A percentile compares a stretch with the other conserved stretches of the same genome.
Evolutionary conservation across 192 early-diverging fungal species (phyloP).

Genomic region (Spizellomyces punctatus): DNA sequence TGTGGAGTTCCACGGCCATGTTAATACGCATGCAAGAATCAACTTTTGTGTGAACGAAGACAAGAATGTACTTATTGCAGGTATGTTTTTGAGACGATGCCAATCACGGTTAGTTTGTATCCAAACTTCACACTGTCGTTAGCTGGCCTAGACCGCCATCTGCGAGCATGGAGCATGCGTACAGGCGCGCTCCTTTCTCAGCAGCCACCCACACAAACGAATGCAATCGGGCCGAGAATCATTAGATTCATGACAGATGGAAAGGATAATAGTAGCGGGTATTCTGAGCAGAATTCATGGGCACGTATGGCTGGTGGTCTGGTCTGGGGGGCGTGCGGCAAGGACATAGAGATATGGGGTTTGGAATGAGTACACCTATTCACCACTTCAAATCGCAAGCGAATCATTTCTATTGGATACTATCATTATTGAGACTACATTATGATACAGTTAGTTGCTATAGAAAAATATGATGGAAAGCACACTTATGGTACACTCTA

Average conservation of each 20-base stretch:
- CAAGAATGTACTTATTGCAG: constrained; percentile 1
- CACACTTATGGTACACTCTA: background rate
- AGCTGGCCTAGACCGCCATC: constrained; percentile 20
- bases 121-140: background rate
- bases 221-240: background rate
- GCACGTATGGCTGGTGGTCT: background rate
- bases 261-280: too few relatives aligned
- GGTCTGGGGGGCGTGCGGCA: background rate
- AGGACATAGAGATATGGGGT: background rate
- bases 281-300: too few relatives aligned
- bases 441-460: too few relatives aligned
- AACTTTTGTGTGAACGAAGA: constrained; percentile 20
- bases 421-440: too few relatives aligned
- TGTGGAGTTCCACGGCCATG: constrained; percentile 8
- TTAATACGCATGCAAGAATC: background rate
- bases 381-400: background rate
- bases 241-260: too few relatives aligned
- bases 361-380: background rate
- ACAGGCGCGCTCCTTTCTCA: constrained; percentile 21
- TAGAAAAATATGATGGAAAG: background rate
- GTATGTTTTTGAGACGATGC: background rate
- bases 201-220: background rate
- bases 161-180: constrained; percentile 23
- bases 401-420: background rate
- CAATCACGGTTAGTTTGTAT: background rate